Conservation (phyloP, 148 eudicot species). For the Polygonum aviculare region DNA sequence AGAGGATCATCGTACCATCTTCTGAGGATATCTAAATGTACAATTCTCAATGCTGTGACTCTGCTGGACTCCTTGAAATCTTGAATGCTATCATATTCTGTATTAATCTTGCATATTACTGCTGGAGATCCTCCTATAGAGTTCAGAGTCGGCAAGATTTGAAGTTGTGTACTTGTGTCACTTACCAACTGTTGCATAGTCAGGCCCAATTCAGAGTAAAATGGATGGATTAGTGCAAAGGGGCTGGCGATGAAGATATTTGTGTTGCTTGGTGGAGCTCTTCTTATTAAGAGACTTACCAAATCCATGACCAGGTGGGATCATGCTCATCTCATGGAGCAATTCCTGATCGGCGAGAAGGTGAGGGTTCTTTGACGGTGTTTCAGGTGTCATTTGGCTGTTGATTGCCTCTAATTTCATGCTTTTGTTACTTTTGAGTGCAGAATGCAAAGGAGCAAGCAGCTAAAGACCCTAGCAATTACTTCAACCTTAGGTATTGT, state of each 20-base stretch:
- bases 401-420: background rate
- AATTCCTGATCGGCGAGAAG: slow-evolving; percentile 69
- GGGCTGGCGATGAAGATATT: slow-evolving; percentile 59
- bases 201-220: slow-evolving; percentile 15
- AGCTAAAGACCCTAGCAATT: slow-evolving; percentile 71
- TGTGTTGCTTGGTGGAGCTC: slow-evolving; percentile 73
- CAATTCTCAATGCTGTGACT: too few species aligned
- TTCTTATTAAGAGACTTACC: slow-evolving; percentile 60
- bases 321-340: slow-evolving; percentile 57
- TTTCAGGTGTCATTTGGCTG: background rate
- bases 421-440: background rate
- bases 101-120: too few species aligned
- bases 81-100: too few species aligned
- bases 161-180: too few species aligned
- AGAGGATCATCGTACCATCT: slow-evolving; percentile 3
- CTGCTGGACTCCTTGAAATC: too few species aligned
- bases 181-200: too few species aligned
- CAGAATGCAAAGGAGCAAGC: slow-evolving; percentile 74
- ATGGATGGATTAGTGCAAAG: slow-evolving; percentile 60
- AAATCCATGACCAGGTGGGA: slow-evolving; percentile 97
- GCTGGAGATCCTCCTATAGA: too few species aligned
- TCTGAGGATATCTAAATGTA: background rate
- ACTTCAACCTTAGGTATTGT: slow-evolving; percentile 80
- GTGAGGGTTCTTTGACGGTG: slow-evolving; percentile 19
- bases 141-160: too few species aligned